Evolutionary conservation across 208 protist genomes (phyloP), one percentile per base, ranked within the genome.

Genomic region (Lotmaria passim): DNA sequence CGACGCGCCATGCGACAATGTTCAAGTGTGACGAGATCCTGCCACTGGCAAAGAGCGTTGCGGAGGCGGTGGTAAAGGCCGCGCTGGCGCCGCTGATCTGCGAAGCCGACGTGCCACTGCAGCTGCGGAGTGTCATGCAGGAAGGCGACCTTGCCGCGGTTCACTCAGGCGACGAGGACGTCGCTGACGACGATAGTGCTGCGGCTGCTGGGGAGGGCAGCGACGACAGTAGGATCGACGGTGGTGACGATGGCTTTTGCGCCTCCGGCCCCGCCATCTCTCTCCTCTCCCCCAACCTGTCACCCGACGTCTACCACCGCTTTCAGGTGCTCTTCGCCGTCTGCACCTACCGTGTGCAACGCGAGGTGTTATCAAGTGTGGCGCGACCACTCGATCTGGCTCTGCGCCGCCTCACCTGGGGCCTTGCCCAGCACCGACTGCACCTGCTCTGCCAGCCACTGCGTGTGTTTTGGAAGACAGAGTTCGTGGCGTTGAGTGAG

Each of bases 361-460:
- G 51, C 21, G 62, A 77, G 36, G 36, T 64, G 17, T 34, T 75
- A 5, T 63, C 69, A 21, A 69, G 51, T 36, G 11, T 72, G 8
- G 64, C 72, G 5, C 57, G 62, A 0, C 56, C 68, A 30, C 48
- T 81, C 17, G 68, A 81, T 31, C 34, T 75, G 19, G 55, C 50
- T 5, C 64, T 81, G 23, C 61, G 63, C 23, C 70, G 52, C 15
- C 48, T 81, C 31, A 36, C 60, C 0, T 48, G 21, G 58, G 47
- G 58, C 7, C 59, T 81, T 33, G 75, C 69, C 7, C 41, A 28
- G 58, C 69, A 73, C 19, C 67, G 44, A 2, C 75, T 75, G 36
- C 63, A 48, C 1, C 34, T 55, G 8, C 64, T 81, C 36, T 69
- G 63, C 23, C 21, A 14, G 21, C 75, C 75, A 8, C 69, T 81